Evolutionary conservation across 176 grass and related monocot species (phyloP), one percentile per base, ranked within the genome.

Genomic region (Alopecurus myosuroides): DNA sequence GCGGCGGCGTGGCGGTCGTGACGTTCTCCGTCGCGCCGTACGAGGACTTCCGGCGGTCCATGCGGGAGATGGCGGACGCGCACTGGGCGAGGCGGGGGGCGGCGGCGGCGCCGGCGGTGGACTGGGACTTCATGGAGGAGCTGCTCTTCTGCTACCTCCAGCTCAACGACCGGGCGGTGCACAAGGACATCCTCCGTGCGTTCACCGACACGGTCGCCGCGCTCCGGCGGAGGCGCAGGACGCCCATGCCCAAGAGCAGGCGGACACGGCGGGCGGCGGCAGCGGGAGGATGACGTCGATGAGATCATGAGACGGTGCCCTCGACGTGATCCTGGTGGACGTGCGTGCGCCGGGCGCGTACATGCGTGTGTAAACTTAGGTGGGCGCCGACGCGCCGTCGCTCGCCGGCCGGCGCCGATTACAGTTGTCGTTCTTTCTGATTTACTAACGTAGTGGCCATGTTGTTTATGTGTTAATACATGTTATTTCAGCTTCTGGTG

Each of bases 71-170:
- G 89, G 74, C 77, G 52, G 80, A 83, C 74, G 64, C 19, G 76
- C 34, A 46, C 17, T 64, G 61, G 15, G 72, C 85, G 51, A 15
- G 49, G 26, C 20, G 11, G 22, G 15, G 34, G 10, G 46, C 33
- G 70, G 4, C 13, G 11, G 41, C 13, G 22, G 20, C 75, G 56
- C 25, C 81, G 58, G 69, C 50, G 40, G 87, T 85, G 57, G 82
- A 89, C 60, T 91, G 89, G 85, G 81, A 81, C 30, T 80, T 91
- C 69, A 84, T 91, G 89, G 76, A 91, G 85, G 89, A 91, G 85
- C 57, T 91, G n/a, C 81, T 91, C 5, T 84, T 84, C 68, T 91
- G 85, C 85, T 91, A 84, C 81, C 85, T 91, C 44, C 70, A 44
- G 76, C 80, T 91, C 68, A 91, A 91, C 85, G 81, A 91, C 77